Evolutionary conservation across 2,329 filamentous ascomycete species (phyloP).

Genomic region (Stachybotrys chlorohalonatus): DNA sequence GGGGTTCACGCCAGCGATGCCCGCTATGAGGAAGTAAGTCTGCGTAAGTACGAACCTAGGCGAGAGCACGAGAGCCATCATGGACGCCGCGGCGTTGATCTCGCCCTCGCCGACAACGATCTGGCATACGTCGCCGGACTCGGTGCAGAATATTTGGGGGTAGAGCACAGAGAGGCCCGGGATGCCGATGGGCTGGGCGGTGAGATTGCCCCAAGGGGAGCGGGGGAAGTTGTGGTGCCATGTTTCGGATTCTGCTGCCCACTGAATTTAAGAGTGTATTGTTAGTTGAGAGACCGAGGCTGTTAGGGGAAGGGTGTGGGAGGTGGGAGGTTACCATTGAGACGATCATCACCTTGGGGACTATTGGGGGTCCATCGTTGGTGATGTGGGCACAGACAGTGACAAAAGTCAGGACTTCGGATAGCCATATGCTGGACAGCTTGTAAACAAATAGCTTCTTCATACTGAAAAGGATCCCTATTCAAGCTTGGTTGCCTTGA

Average conservation of each 20-base stretch:
- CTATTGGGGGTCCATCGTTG: slow-evolving; percentile 16
- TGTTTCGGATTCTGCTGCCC: slow-evolving; percentile 48
- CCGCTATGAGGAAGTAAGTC: slow-evolving; percentile 64
- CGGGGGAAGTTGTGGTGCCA: slow-evolving; percentile 47
- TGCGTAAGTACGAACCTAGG: slow-evolving; percentile 51
- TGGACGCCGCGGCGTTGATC: slow-evolving; percentile 64
- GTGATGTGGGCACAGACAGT: not conserved
- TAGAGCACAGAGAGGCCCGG: slow-evolving; percentile 58
- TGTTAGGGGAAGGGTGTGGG: too few species aligned
- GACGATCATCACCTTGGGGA: slow-evolving; percentile 54
- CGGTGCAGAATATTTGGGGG: slow-evolving; percentile 56
- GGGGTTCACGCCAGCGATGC: slow-evolving; percentile 68
- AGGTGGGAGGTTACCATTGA: slow-evolving; percentile 41
- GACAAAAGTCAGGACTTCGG: not conserved
- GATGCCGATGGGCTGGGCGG: slow-evolving; percentile 46
- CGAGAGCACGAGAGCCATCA: slow-evolving; percentile 55
- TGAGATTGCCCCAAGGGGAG: slow-evolving; percentile 42
- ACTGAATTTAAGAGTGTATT: slow-evolving; percentile 34
- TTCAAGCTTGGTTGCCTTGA: not conserved
- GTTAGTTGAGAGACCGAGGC: not conserved
- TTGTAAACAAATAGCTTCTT: not conserved
- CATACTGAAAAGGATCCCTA: not conserved
- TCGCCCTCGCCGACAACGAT: slow-evolving; percentile 59
- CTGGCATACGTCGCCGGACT: slow-evolving; percentile 55
- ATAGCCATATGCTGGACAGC: not conserved